Percentiles rank a stretch among this genome's conserved stretches.
These are phyloP conservation scores for Phyllostachys edulis DNA, from an alignment of 176 grass and related monocot genomes.

Conservation along the genomic window DNA sequence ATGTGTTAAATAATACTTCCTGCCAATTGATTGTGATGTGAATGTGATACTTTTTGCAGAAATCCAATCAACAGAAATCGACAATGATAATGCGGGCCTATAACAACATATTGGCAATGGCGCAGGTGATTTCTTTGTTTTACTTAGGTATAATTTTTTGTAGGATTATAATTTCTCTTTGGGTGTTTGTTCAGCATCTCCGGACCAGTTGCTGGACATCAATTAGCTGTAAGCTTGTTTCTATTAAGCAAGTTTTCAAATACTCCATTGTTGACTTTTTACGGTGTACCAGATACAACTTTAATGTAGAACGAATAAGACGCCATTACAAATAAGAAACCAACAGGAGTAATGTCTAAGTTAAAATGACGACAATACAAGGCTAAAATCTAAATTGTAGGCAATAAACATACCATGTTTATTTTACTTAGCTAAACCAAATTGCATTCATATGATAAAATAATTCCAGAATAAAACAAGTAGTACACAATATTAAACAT, in stretches of 20 bases:
- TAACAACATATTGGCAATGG: constrained; percentile 95
- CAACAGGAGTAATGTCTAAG: not conserved
- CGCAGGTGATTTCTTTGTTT: constrained; percentile 55
- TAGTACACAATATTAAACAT: not conserved
- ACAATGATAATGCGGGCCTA: constrained; percentile 67
- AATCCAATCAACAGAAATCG: constrained; percentile 74
- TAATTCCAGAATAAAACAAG: not conserved
- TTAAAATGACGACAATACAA: not conserved
- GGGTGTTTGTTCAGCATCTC: not conserved
- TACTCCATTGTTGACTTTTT: not conserved
- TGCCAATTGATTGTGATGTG: constrained; percentile 23
- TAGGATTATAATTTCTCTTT: not conserved
- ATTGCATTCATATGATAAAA: constrained; percentile 8
- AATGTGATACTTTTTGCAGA: constrained; percentile 53
- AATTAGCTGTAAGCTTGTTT: not conserved
- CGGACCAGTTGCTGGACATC: not conserved
- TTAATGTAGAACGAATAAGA: not conserved
- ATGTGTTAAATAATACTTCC: not conserved
- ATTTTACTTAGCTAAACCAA: not conserved
- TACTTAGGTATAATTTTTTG: not conserved
- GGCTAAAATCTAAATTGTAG: constrained; percentile 24
- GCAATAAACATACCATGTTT: not conserved
- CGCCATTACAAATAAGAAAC: not conserved
- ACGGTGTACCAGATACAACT: not conserved
- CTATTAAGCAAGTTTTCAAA: not conserved